phyloP scores from a whole-genome alignment of 2,329 filamentous ascomycete genomes.

The Pleochaeta shiraiana region DNA sequence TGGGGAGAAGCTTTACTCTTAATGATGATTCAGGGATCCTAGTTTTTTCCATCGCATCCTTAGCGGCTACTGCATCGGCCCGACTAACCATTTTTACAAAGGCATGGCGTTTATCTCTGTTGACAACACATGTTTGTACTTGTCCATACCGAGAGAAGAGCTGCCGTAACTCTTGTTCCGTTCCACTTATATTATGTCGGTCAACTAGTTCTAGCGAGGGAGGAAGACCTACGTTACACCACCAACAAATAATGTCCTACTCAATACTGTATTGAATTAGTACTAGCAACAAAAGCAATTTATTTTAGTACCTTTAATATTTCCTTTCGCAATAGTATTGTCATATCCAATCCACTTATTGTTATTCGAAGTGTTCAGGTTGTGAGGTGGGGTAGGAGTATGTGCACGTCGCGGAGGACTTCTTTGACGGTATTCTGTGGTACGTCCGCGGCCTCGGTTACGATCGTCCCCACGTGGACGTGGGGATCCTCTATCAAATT shows the following conservation, averaged over 20 bases:
- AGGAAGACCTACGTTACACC: conserved; percentile 55
- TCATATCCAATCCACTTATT: conserved; percentile 71
- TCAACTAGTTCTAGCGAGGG: conserved; percentile 4
- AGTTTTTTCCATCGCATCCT: conserved; percentile 67
- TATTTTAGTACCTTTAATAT: conserved; percentile 45
- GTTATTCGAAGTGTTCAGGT: conserved; percentile 22
- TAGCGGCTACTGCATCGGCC: conserved; percentile 61
- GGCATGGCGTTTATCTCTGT: conserved; percentile 92
- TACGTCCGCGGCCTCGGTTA: conserved; percentile 29
- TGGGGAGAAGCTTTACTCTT: conserved; percentile 16
- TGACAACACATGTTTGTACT: conserved; percentile 96
- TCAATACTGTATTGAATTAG: conserved; percentile 38
- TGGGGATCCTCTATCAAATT: conserved; percentile 50
- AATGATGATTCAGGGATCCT: conserved; percentile 39
- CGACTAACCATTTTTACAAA: conserved; percentile 98
- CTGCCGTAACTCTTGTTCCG: conserved; percentile 59
- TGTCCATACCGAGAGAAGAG: conserved; percentile 67
- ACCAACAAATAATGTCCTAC: conserved; percentile 88
- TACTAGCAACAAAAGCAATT: conserved; percentile 3
- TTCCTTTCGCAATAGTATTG: conserved; percentile 44
- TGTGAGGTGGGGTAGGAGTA: conserved; percentile 33
- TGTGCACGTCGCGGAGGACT: conserved; percentile 52
- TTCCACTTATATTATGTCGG: conserved; percentile 29
- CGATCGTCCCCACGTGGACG: conserved; percentile 35
- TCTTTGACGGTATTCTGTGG: conserved; percentile 65